Base-by-base conservation (phyloP, 371 early-diverging fungal genomes). In the Mortierella sp. region DNA sequence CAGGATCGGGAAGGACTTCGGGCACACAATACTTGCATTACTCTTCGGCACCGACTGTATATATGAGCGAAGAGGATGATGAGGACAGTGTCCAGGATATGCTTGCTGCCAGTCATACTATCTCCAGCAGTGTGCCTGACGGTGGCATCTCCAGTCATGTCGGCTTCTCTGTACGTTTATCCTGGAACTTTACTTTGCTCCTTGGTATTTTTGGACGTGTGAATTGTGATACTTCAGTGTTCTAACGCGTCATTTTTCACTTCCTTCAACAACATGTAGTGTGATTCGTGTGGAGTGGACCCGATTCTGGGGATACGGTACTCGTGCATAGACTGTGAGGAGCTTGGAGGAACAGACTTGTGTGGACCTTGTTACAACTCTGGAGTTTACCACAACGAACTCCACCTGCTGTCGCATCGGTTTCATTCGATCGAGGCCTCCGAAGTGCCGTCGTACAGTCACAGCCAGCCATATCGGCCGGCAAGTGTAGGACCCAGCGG, bases 61-160 rank as follows among this genome's bases (percentile, higher is more conserved):
- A 90, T 72, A 94, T 94, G 94, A 90, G 91, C 10, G 94, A 94
- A 43, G 91, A 91, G 74, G 90, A 92, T 35, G 90, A 90, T 51
- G 92, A 92, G 73, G 83, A 80, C 18, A 87, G 79, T 65, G 87
- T 93, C 2, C 91, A 90, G 55, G 89, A 92, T 71, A 89, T 90
- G 87, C 91, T 93, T 88, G 80, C 89, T 4, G 83, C 78, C 38
- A 89, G 89, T 18, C 76, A 82, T 54, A 83, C 35, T n/a, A 51
- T 24, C 71, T 60, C 21, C 27, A 68, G 56, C 51, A 72, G 29
- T 18, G 81, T 74, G 32, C 72, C 72, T 4, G 81, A 71, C 14
- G 72, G 72, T n/a, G 82, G 78, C 16, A 84, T 88, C 14, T 75
- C 87, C 1, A 84, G 91, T 1, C 93, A 93, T 84, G 77, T 90